Conservation (phyloP, 495 filamentous ascomycete species). For the Staphylotrichum tortipilum region DNA sequence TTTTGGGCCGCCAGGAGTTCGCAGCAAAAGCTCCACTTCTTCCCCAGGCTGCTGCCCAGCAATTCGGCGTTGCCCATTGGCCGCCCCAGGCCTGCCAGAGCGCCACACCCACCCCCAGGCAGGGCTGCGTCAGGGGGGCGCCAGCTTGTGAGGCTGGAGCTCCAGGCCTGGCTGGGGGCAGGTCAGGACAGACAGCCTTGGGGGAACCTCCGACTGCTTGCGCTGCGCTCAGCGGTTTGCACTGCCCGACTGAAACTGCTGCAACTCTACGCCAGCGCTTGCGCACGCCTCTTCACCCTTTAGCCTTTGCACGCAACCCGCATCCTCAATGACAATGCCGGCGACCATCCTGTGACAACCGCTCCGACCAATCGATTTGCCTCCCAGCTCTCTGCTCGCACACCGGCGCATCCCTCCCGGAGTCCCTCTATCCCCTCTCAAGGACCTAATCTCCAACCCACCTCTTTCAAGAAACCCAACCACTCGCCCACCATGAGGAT, state of each 20-base stretch:
- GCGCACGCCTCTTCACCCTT: too few species aligned
- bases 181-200: background rate
- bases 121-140: too few species aligned
- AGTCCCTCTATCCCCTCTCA: too few species aligned
- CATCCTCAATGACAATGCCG: too few species aligned
- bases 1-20: too few species aligned
- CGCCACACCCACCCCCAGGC: constrained; percentile 1
- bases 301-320: too few species aligned
- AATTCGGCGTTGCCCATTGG: background rate
- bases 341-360: background rate
- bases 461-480: background rate
- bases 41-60: background rate
- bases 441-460: background rate
- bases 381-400: too few species aligned
- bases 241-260: too few species aligned
- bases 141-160: constrained; percentile 4
- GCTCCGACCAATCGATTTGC: background rate
- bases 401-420: too few species aligned
- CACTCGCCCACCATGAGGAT: constrained; percentile 50
- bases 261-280: too few species aligned
- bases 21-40: background rate
- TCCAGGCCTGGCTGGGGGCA: background rate
- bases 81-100: background rate
- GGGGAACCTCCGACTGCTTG: background rate
- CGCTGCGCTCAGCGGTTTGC: too few species aligned